These are phyloP conservation scores for Tagetes erecta DNA, from an alignment of 129 eudicot genomes.

Conservation along the genomic window DNA sequence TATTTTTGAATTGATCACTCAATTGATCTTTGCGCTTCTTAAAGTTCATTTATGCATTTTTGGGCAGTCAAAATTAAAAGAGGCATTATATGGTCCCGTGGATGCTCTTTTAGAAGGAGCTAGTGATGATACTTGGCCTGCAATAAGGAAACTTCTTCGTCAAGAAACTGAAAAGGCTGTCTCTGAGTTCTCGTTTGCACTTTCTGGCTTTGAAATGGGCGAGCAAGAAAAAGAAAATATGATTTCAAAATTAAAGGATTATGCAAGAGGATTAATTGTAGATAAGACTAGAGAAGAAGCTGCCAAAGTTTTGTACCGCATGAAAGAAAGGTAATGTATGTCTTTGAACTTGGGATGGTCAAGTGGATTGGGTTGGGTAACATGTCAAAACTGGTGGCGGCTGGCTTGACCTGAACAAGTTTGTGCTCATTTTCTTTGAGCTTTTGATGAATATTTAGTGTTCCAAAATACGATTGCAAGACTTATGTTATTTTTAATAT, in stretches of 20 bases:
- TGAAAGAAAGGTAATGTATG: conserved; percentile 76
- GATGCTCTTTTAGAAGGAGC: conserved; percentile 95
- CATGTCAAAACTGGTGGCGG: neutral
- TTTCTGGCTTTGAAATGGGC: conserved; percentile 86
- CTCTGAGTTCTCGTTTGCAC: conserved; percentile 67
- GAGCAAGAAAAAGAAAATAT: conserved; percentile 59
- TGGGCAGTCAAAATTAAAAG: conserved; percentile 68
- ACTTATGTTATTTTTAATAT: too few species aligned
- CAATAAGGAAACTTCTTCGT: conserved; percentile 85
- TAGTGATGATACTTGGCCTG: conserved; percentile 90
- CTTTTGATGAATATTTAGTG: neutral
- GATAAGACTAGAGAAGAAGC: conserved; percentile 91
- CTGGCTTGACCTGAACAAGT: neutral
- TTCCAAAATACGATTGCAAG: neutral
- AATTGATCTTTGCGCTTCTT: neutral
- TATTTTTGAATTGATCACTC: neutral
- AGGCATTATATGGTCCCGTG: conserved; percentile 80
- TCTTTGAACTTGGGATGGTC: neutral
- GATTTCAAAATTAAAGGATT: conserved; percentile 62
- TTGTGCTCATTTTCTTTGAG: neutral
- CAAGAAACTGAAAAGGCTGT: conserved; percentile 74
- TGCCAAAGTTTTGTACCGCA: conserved; percentile 79
- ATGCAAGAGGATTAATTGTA: conserved; percentile 84
- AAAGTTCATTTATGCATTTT: neutral
- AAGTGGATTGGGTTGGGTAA: neutral